Evolutionary conservation across 2,329 filamentous ascomycete genomes (phyloP).

Genomic region (Paecilomyces formosus): DNA sequence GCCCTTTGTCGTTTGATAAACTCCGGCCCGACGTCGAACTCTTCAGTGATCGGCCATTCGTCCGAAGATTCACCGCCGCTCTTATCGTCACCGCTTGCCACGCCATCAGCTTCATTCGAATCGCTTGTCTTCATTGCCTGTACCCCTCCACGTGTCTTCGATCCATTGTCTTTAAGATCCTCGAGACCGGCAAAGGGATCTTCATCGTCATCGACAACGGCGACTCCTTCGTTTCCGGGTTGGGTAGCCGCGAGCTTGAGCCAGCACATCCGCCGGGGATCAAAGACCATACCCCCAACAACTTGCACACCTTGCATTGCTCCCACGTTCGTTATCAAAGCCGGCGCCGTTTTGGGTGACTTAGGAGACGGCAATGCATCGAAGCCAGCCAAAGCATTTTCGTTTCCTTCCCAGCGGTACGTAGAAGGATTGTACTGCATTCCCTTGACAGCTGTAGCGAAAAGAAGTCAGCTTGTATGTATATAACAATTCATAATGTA

Average conservation of each 20-base stretch:
- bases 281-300: constrained; percentile 97
- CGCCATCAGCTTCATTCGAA: constrained; percentile 18
- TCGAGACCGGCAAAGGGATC: constrained; percentile 94
- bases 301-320: constrained; percentile 81
- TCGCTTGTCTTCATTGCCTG: constrained; percentile 15
- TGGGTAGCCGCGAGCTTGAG: constrained; percentile 61
- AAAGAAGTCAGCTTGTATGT: constrained; percentile 7
- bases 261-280: constrained; percentile 97
- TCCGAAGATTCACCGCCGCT: constrained; percentile 46
- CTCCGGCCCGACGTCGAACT: constrained; percentile 94
- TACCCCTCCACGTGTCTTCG: constrained; percentile 7
- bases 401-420: constrained; percentile 93
- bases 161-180: constrained; percentile 65
- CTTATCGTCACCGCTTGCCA: constrained; percentile 28
- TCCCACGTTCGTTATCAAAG: constrained; percentile 86
- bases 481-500: not conserved
- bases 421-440: constrained; percentile 92
- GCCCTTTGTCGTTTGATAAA: constrained; percentile 83
- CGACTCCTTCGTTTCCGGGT: constrained; percentile 23
- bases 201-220: constrained; percentile 70
- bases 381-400: constrained; percentile 74
- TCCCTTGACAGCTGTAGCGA: constrained; percentile 66
- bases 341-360: constrained; percentile 43
- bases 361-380: constrained; percentile 48
- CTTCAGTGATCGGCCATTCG: constrained; percentile 83